phyloP scores from a whole-genome alignment of 495 filamentous ascomycete species.

The Lophiotrema nucula region DNA sequence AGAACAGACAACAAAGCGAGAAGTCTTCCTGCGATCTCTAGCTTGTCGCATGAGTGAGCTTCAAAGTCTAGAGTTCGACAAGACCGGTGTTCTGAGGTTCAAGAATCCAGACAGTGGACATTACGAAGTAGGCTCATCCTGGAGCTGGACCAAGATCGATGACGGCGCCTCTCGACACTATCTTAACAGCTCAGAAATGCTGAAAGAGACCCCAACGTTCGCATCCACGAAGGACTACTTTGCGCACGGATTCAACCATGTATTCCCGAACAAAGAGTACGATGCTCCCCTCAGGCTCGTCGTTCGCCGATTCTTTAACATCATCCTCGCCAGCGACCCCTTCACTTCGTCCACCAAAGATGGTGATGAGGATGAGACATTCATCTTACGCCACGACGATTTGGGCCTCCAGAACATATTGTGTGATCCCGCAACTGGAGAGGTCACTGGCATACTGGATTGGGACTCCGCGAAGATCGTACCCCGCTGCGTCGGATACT shows the following conservation, averaged over 20 bases:
- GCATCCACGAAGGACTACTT: not conserved
- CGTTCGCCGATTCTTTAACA: not conserved
- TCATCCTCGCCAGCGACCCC: not conserved
- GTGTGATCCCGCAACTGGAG: slow-evolving; percentile 5
- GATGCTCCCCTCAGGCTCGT: not conserved
- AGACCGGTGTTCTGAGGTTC: not conserved
- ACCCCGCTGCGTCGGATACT: slow-evolving; percentile 10
- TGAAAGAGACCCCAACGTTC: not conserved
- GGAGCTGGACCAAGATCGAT: not conserved
- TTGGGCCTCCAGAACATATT: slow-evolving; percentile 15
- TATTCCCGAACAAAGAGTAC: not conserved
- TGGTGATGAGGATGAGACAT: not conserved
- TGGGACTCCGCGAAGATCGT: not conserved
- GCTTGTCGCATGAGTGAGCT: not conserved
- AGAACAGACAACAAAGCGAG: not conserved
- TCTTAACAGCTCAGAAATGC: not conserved
- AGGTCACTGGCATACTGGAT: slow-evolving; percentile 11
- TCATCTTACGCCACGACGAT: slow-evolving; percentile 8
- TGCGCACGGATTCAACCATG: not conserved
- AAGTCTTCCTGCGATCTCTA: not conserved
- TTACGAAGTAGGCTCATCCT: too few relatives aligned
- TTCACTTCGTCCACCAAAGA: not conserved
- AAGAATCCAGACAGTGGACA: not conserved
- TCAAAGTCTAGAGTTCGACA: not conserved
- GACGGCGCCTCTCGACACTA: not conserved